Conservation (phyloP, 805 yeast genomes). For the Lachancea thermotolerans region DNA sequence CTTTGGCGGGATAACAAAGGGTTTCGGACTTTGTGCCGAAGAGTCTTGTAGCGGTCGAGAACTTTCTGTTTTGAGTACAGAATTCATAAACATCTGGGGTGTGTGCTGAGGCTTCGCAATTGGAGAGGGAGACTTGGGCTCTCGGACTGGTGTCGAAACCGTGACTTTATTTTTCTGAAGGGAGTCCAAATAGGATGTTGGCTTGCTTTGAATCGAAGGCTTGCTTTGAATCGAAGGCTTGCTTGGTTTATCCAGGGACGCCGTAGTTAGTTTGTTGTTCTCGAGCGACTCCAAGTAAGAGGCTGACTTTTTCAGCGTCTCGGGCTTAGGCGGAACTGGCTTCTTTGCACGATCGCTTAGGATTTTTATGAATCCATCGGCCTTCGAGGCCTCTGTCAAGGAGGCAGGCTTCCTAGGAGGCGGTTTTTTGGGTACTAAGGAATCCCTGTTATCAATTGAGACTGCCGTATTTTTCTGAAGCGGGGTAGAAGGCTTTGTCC, state of each 20-base stretch:
- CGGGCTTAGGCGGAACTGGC: too few species aligned
- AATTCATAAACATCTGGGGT: conserved; percentile 1
- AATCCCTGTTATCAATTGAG: too few species aligned
- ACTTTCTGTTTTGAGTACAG: conserved; percentile 4
- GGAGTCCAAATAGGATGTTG: conserved; percentile 13
- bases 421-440: too few species aligned
- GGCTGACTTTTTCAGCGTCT: background rate
- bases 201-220: background rate
- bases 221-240: too few species aligned
- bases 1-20: background rate
- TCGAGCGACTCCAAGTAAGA: background rate
- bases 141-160: background rate
- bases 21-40: background rate
- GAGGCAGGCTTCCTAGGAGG: too few species aligned
- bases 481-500: background rate
- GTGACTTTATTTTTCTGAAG: conserved; percentile 18
- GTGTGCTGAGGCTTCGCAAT: background rate
- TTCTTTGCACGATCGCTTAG: too few species aligned
- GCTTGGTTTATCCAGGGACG: too few species aligned
- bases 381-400: too few species aligned
- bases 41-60: background rate
- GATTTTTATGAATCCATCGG: too few species aligned
- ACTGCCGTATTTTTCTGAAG: background rate
- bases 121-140: background rate
- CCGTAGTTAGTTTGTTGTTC: background rate